Evolutionary conservation across 805 yeast species (phyloP).

Genomic region (Sugiyamaella smithiae): DNA sequence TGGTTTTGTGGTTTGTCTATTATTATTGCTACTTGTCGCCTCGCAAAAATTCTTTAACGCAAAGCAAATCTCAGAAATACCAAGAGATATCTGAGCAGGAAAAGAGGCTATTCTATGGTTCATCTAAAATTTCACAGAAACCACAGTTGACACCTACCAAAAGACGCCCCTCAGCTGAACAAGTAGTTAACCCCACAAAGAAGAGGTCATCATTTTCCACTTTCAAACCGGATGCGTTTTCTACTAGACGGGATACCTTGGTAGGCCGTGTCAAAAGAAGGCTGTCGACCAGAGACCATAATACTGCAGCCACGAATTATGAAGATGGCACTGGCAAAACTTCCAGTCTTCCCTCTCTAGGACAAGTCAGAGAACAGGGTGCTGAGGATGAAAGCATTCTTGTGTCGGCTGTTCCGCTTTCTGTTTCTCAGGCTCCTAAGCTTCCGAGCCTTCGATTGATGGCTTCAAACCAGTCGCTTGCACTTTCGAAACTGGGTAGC

Average conservation of each 20-base stretch:
- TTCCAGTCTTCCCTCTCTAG: too few species aligned
- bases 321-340: not conserved
- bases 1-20: conserved; percentile 4
- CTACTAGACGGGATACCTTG: not conserved
- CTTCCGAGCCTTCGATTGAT: conserved; percentile 12
- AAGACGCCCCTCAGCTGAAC: too few species aligned
- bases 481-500: conserved; percentile 9
- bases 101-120: not conserved
- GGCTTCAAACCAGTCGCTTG: conserved; percentile 12
- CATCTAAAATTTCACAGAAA: not conserved
- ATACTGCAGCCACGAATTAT: not conserved
- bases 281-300: not conserved
- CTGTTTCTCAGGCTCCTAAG: conserved; percentile 14
- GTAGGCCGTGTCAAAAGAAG: not conserved
- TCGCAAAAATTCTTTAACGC: not conserved
- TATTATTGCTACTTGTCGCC: not conserved
- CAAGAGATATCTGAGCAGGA: not conserved
- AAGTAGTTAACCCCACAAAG: not conserved
- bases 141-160: not conserved
- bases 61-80: not conserved
- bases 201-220: not conserved
- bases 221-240: too few species aligned
- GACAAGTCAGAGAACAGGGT: too few species aligned
- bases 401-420: too few species aligned
- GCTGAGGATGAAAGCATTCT: too few species aligned